Percentiles rank a stretch among this genome's conserved stretches.
Evolutionary conservation across 495 filamentous ascomycete species (phyloP).

Genomic region (Penicillium ucsense): DNA sequence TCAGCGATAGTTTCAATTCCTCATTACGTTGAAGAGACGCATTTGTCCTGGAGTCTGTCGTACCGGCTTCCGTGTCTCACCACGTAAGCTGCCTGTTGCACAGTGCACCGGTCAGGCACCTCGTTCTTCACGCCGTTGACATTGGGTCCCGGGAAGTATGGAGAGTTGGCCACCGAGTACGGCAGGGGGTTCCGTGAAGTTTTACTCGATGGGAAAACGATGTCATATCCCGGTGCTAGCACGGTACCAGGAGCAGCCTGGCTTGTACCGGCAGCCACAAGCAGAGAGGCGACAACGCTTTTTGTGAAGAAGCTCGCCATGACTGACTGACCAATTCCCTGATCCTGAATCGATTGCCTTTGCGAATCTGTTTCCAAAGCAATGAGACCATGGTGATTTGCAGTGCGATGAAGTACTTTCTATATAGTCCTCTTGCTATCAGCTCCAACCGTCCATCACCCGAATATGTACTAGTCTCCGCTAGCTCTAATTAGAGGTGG

Average conservation of each 20-base stretch:
- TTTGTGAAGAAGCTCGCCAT: constrained; percentile 2
- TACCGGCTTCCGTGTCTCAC: constrained; percentile 49
- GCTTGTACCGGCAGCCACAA: constrained; percentile 3
- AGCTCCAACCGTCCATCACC: background rate
- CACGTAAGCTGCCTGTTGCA: constrained; percentile 45
- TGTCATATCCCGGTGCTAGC: constrained; percentile 28
- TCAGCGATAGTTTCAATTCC: background rate
- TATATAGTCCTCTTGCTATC: background rate
- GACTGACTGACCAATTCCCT: background rate
- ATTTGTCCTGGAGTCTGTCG: background rate
- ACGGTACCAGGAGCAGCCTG: background rate
- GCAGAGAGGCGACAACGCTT: constrained; percentile 2
- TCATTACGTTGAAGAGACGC: too few species aligned
- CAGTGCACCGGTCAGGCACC: constrained; percentile 39
- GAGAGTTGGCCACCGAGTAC: constrained; percentile 44
- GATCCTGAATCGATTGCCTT: too few species aligned
- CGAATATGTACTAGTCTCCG: constrained; percentile 3
- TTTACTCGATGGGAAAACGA: constrained; percentile 24
- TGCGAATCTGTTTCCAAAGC: too few species aligned
- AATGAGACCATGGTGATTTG: background rate
- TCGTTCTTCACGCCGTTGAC: constrained; percentile 39
- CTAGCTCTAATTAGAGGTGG: constrained; percentile 6
- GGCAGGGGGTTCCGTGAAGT: constrained; percentile 24
- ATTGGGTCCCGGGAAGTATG: constrained; percentile 47
- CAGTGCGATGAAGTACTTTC: background rate